Base-by-base conservation (phyloP, 228 moss, liverwort and hornwort genomes). In the Sphagnum magellanicum region DNA sequence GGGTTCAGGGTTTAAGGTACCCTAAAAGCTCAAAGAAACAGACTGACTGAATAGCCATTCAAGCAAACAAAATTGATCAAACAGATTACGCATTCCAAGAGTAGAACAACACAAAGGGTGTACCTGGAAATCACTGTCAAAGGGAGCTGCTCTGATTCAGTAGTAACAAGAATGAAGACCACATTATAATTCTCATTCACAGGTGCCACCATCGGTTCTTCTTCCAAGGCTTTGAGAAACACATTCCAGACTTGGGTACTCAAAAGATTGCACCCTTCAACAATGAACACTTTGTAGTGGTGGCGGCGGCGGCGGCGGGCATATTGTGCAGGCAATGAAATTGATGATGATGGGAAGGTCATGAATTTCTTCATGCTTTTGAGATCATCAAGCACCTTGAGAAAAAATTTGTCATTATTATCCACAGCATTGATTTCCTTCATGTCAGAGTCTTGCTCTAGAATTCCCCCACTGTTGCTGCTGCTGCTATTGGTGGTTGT, bases 141-240 rank as follows among this genome's bases (percentile, higher is more conserved):
- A 10, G 90, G 93, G 6, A 93, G 74, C 53, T 81, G 90, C 4
- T 93, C 90, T 3, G 79, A 79, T 32, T 89, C 80, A 6, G 90
- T 89, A 12, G 93, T 90, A 64, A 90, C 87, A 6, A 93, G 71
- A 72, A 93, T 79, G 80, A 93, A 90, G 4, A 93, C 89, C 1
- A 90, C 87, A 16, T 89, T 88, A 67, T 84, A 32, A 32, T 32
- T 32, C 32, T 3, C 32, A 32, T 32, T 32, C 32, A 32, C 32
- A 32, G 32, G 32, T 32, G 32, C 32, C 32, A 32, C 32, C 72
- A 81, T 70, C 0, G 90, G 89, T 16, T 87, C 86, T 67, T 90
- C 89, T 65, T 93, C 93, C 77, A 93, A 62, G 47, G 88, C 75
- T 74, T 90, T 93, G 12, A 93, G 77, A 68, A 93, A 90, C 6